A percentile compares a stretch with the other conserved stretches of the same genome.
Evolutionary conservation across 2,329 filamentous ascomycete species (phyloP).

Genomic region (Stromatinia cepivora): DNA sequence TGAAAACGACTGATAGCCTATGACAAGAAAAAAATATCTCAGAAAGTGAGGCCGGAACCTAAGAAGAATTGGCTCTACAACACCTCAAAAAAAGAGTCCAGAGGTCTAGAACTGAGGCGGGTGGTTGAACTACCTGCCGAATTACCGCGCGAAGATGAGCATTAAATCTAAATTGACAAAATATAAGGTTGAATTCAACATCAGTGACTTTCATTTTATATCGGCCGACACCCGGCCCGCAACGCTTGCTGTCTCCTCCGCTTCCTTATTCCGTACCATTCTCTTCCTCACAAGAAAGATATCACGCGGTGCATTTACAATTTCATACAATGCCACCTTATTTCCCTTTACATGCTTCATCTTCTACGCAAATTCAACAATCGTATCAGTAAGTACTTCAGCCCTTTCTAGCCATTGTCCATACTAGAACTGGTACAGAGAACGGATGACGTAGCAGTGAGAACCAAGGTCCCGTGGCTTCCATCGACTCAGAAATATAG

Average conservation of each 20-base stretch:
- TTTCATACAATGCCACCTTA: conserved; percentile 45
- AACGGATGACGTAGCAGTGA: conserved; percentile 43
- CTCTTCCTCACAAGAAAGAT: conserved; percentile 45
- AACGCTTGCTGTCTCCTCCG: conserved; percentile 23
- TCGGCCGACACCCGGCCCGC: neutral
- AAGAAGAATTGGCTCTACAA: neutral
- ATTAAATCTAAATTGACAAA: neutral
- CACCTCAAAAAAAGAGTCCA: too few species aligned
- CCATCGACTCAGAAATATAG: conserved; percentile 38
- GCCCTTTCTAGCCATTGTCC: conserved; percentile 44
- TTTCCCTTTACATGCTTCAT: conserved; percentile 45
- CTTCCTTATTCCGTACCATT: conserved; percentile 47
- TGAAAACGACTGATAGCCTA: neutral
- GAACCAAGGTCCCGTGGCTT: conserved; percentile 44
- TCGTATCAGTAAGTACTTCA: conserved; percentile 48
- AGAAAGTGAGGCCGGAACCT: neutral
- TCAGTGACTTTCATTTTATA: neutral
- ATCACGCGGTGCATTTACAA: conserved; percentile 48
- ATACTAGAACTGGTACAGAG: conserved; percentile 44
- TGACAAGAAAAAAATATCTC: neutral
- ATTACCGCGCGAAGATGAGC: neutral
- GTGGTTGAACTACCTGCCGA: neutral
- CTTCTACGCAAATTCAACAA: conserved; percentile 42
- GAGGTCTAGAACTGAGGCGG: too few species aligned
- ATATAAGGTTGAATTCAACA: neutral